Evolutionary conservation across 192 early-diverging fungal genomes (phyloP).

Genomic region (Phlyctochytrium arcticum): DNA sequence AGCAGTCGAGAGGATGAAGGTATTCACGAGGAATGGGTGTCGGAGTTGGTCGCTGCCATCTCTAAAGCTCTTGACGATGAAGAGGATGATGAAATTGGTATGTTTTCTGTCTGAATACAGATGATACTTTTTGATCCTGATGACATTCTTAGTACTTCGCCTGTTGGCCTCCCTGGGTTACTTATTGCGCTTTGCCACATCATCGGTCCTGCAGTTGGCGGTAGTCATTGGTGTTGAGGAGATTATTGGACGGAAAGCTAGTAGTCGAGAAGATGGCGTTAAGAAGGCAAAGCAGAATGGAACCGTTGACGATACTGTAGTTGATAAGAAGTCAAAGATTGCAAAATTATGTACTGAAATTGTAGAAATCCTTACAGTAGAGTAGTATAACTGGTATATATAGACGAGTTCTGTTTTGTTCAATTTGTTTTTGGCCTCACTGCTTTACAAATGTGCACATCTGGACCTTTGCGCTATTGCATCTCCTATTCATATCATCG

Average conservation of each 20-base stretch:
- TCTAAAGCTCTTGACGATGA: constrained; percentile 49
- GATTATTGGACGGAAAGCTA: not conserved
- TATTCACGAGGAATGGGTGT: constrained; percentile 66
- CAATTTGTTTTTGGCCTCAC: too few relatives aligned
- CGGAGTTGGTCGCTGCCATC: constrained; percentile 64
- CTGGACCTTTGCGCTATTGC: too few relatives aligned
- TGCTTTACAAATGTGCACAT: too few relatives aligned
- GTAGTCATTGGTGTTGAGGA: not conserved
- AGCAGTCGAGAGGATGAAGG: constrained; percentile 19
- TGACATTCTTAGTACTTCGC: constrained; percentile 15
- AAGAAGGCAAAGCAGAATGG: not conserved
- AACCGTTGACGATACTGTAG: not conserved
- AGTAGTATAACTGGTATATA: too few relatives aligned
- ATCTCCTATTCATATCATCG: too few relatives aligned
- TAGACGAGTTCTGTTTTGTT: too few relatives aligned
- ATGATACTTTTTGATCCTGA: not conserved
- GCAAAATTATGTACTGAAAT: not conserved
- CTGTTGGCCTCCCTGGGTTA: constrained; percentile 15
- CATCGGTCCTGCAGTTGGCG: constrained; percentile 10
- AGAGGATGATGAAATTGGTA: constrained; percentile 55
- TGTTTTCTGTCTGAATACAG: constrained; percentile 16
- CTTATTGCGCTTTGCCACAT: constrained; percentile 13
- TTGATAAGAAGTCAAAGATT: constrained; percentile 1
- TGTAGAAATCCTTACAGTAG: too few relatives aligned
- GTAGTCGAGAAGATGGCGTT: not conserved